Base-by-base conservation (phyloP, 768 basidiomycete species). In the Naganishia randhawae region DNA sequence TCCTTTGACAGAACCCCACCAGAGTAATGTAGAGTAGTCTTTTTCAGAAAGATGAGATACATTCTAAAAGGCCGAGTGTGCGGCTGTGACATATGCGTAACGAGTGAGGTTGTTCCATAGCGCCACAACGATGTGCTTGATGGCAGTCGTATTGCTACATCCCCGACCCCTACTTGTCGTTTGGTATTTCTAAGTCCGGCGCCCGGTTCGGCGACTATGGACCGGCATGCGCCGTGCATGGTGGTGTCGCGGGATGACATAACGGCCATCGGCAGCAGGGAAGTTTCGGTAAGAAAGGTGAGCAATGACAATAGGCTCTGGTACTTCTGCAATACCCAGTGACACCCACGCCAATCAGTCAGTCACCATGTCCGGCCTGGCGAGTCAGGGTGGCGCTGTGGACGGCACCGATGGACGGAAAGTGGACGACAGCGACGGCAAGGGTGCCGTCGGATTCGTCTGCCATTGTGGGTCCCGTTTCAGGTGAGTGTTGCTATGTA, bases 401-500 rank as follows among this genome's bases (percentile, higher is more conserved):
- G 45, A 48, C 45, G 45, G 45, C 45, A 22, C 45, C 45, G 45
- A 48, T 48, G 45, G 45, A 48, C 45, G 45, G 45, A 48, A 61
- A 41, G 57, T 61, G 57, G 57, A 61, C 57, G 57, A 48, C 8
- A n/a, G n/a, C n/a, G 37, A 39, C n/a, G 45, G 41, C 19, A 13
- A 48, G 45, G 25, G n/a, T n/a, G n/a, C 22, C 50, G 25, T 50
- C 27, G 29, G 35, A 17, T 64, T 64, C 17, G 63, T 39, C 35
- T 64, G 63, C 27, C 48, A 64, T 33, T 64, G 63, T 41, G 63
- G 63, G 8, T 50, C 45, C 10, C 50, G 29, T 13, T 64, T 64
- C 27, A 64, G 53, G 53, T 54, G 27, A 31, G 53, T 54, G 14
- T 8, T 29, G 42, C 13, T 48, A 13, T 22, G n/a, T 6, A n/a